Evolutionary conservation across 768 basidiomycete species (phyloP), one percentile per base, ranked within the genome.

Genomic region (Butyriboletus loyo): DNA sequence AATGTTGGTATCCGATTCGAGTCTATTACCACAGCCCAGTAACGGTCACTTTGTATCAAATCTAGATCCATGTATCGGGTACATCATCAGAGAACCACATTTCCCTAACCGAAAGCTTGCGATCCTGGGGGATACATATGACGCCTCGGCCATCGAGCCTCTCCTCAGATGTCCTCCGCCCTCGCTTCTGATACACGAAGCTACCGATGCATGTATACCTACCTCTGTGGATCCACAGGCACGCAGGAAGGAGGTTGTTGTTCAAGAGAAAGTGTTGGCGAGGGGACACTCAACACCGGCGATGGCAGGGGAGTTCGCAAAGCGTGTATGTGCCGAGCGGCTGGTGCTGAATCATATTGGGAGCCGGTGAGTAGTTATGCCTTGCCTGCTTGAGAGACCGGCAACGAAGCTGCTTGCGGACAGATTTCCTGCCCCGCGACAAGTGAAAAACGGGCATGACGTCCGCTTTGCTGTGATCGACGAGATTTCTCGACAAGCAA

Each of bases 181-280:
- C 22, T 81, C 84, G 27, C 74, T 93, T n/a, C 76, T 93, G 19
- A 75, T 93, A n/a, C 92, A 94, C 66, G 92, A 94, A 69, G 83
- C 86, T 1, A 92, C 89, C 2, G 90, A 93, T 62, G 83, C 86
- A 0, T 78, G 77, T 57, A 81, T 94, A 34, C 84, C 87, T 0
- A 63, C 53, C 2, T 60, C 73, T 43, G 76, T 87, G 49, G 84
- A 85, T 64, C 69, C 73, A 9, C 73, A 70, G 31, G 70, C 79
- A 28, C 76, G 65, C 48, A 75, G 77, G 48, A 72, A 72, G 25
- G 71, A 66, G 3, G 70, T 72, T 44, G 73, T 68, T 49, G 72
- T 83, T 32, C 54, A 67, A 55, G 66, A 75, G 52, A 85, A 79
- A 53, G 78, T 82, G 0, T 69, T 83, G n/a, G 72, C 74, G 25